Evolutionary conservation across 129 eudicot genomes (phyloP), one percentile per base, ranked within the genome.

Genomic region (Helianthus annuus): DNA sequence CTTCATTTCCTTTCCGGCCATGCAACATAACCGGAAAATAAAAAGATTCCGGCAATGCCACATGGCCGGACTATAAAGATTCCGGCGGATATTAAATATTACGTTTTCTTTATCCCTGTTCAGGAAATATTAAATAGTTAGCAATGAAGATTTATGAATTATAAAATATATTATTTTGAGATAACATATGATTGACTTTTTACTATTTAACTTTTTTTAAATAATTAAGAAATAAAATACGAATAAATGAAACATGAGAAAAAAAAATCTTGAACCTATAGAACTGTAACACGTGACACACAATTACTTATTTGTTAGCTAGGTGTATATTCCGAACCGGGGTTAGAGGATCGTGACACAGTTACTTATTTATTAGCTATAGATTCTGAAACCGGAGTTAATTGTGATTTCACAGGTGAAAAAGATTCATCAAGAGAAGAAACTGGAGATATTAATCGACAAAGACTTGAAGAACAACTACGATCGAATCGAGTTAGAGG

Each of bases 341-440:
- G 2, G 14, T 32, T 69, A 7, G 9, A 32, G 4, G 36, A 32
- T 32, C 36, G 0, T 42, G 10, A 2, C 2, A 9, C 46, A 42
- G 2, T 42, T 42, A 42, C 46, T 42, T 42, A 42, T 42, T 42
- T 42, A 42, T 6, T 42, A 42, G 46, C 1, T 42, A 42, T 42
- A 42, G 3, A 10, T 17, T 19, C 10, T 55, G 3, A 61, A 42
- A 42, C 66, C 0, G 14, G 5, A 3, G 13, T 32, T 69, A 7
- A 7, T 8, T 60, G 2, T 40, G 4, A n/a, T 62, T 42, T 52
- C 71, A 48, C 83, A 90, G 97, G 97, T 91, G 75, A 87, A 80
- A 74, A 91, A 74, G 56, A 83, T 91, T 57, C 86, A 91, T 68
- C 89, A 77, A 76, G 97, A 91, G 69, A 91, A 88, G 86, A 85